These are phyloP conservation scores for Physcomitrium patens DNA, from an alignment of 225 moss, liverwort and hornwort genomes.

Conservation along the genomic window DNA sequence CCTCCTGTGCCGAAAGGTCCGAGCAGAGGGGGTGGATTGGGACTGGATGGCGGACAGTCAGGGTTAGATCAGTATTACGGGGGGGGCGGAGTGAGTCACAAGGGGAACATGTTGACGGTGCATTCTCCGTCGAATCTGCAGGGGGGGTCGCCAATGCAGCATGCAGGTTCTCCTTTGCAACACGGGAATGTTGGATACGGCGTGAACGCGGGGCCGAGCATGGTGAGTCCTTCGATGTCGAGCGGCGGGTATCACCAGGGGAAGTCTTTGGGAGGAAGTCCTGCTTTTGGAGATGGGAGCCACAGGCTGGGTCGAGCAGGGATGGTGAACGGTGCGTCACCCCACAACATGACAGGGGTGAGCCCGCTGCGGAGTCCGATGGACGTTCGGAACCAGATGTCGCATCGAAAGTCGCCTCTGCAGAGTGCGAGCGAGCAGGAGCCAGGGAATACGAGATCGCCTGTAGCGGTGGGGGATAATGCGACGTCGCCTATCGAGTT, in stretches of 20 bases:
- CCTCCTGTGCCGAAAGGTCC: conserved; percentile 45
- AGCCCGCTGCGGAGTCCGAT: conserved; percentile 60
- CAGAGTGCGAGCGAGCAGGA: conserved; percentile 68
- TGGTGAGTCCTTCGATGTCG: conserved; percentile 53
- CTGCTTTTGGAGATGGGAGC: conserved; percentile 70
- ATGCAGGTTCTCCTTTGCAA: conserved; percentile 55
- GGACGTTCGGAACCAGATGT: conserved; percentile 58
- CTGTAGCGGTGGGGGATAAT: conserved; percentile 87
- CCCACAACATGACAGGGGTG: conserved; percentile 38
- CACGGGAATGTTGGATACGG: conserved; percentile 51
- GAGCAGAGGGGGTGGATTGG: conserved; percentile 53
- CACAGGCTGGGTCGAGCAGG: conserved; percentile 64
- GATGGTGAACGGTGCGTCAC: conserved; percentile 60
- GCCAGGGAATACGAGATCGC: conserved; percentile 73
- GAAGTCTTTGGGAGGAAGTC: conserved; percentile 51
- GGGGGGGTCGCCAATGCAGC: conserved; percentile 59
- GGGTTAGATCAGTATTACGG: conserved; percentile 63
- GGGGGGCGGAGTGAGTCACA: conserved; percentile 35
- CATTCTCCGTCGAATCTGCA: conserved; percentile 74
- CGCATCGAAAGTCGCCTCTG: conserved; percentile 77
- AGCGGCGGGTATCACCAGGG: conserved; percentile 70
- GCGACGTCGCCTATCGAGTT: conserved; percentile 95
- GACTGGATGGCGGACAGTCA: conserved; percentile 56
- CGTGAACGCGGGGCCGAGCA: conserved; percentile 55
- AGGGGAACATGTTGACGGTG: conserved; percentile 37